Conservation (phyloP, 108 stramenopile genomes). For the Fistulifera pelliculosa region DNA sequence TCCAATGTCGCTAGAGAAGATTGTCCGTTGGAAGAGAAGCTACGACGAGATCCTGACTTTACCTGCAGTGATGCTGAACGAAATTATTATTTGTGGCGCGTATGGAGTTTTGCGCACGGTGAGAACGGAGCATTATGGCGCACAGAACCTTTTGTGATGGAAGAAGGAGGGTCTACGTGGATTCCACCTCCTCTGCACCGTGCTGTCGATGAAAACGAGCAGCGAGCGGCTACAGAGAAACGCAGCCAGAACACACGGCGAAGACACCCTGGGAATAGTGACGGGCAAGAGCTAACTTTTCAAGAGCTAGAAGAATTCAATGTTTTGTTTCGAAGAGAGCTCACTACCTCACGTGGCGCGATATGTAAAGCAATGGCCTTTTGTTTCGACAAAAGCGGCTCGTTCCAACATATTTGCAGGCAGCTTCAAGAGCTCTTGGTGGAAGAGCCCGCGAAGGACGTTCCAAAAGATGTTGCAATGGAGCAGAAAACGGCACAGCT, state of each 20-base stretch:
- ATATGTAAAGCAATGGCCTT: slow-evolving; percentile 84
- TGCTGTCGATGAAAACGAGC: slow-evolving; percentile 21
- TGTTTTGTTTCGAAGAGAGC: slow-evolving; percentile 35
- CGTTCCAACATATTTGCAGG: slow-evolving; percentile 52
- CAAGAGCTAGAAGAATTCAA: slow-evolving; percentile 47
- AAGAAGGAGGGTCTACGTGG: slow-evolving; percentile 37
- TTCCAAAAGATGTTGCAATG: slow-evolving; percentile 20
- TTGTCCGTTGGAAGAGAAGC: slow-evolving; percentile 11
- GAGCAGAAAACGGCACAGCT: slow-evolving; percentile 68
- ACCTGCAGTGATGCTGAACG: slow-evolving; percentile 22
- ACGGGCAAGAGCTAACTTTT: slow-evolving; percentile 30
- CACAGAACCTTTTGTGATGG: slow-evolving; percentile 59
- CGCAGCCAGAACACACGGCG: too few species aligned
- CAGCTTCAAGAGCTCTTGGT: slow-evolving; percentile 50
- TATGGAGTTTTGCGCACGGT: slow-evolving; percentile 64
- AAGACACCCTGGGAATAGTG: slow-evolving; percentile 18
- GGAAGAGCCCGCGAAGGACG: slow-evolving; percentile 23
- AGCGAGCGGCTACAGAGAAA: too few species aligned
- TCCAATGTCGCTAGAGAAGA: slow-evolving; percentile 52
- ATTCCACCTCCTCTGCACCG: slow-evolving; percentile 50
- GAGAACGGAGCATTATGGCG: slow-evolving; percentile 43
- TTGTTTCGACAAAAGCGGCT: slow-evolving; percentile 72
- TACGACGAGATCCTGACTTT: not conserved
- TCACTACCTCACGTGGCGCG: slow-evolving; percentile 47
- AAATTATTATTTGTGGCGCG: slow-evolving; percentile 68